Percentiles rank a stretch among this genome's conserved stretches.
Evolutionary conservation across 1,284 basidiomycete species (phyloP).

Genomic region (Boletus mariae): DNA sequence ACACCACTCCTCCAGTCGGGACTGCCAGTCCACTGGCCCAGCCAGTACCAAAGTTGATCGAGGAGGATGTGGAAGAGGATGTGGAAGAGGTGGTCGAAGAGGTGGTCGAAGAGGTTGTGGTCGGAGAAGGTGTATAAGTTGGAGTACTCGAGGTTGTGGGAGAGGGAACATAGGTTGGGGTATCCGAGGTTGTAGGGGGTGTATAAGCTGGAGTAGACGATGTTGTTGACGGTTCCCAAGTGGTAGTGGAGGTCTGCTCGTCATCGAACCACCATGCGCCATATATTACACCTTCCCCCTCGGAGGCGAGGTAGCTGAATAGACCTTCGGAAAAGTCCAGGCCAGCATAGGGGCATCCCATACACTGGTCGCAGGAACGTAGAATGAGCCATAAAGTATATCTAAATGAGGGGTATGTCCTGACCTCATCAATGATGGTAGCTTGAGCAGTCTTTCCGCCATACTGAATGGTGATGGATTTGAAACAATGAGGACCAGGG

Average conservation of each 20-base stretch:
- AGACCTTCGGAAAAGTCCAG: slow-evolving; percentile 78
- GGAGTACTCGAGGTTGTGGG: slow-evolving; percentile 22
- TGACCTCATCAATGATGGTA: slow-evolving; percentile 63
- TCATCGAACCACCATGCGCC: slow-evolving; percentile 56
- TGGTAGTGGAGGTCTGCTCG: slow-evolving; percentile 25
- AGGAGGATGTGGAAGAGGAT: slow-evolving; percentile 7
- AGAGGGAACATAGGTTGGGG: slow-evolving; percentile 28
- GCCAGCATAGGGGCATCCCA: slow-evolving; percentile 64
- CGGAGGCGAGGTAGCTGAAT: slow-evolving; percentile 59
- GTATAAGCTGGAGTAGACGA: slow-evolving; percentile 21
- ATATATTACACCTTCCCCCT: slow-evolving; percentile 49
- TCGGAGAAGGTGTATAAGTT: slow-evolving; percentile 25
- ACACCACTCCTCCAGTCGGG: slow-evolving; percentile 25
- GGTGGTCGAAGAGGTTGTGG: slow-evolving; percentile 23
- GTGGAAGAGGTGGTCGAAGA: slow-evolving; percentile 10
- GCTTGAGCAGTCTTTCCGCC: slow-evolving; percentile 62
- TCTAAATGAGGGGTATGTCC: slow-evolving; percentile 14
- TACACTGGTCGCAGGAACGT: slow-evolving; percentile 45
- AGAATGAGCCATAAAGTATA: slow-evolving; percentile 4
- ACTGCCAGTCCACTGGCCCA: slow-evolving; percentile 29
- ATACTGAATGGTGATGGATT: slow-evolving; percentile 61
- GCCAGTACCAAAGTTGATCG: slow-evolving; percentile 16
- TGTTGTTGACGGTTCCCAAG: slow-evolving; percentile 26
- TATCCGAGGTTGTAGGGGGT: slow-evolving; percentile 16
- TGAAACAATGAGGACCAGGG: slow-evolving; percentile 60